Percentiles rank a stretch among this genome's conserved stretches.
phyloP scores from a whole-genome alignment of 106 monocot genomes.

The Dioscorea alata region DNA sequence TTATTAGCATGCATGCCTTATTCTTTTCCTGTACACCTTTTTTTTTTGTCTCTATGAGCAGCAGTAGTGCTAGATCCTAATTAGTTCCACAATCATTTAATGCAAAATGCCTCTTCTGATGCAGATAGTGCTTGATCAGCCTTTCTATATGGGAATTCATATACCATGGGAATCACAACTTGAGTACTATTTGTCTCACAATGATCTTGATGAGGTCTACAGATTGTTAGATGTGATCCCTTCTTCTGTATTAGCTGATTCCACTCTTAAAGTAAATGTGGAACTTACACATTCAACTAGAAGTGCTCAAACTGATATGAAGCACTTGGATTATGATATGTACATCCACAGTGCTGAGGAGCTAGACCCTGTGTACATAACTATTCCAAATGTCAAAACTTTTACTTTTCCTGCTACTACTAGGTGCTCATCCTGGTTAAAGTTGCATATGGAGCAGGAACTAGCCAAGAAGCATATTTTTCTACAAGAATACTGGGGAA shows the following conservation, averaged over 20 bases:
- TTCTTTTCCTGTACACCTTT: too few relatives aligned
- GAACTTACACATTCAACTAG: conserved; percentile 20
- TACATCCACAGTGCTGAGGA: conserved; percentile 48
- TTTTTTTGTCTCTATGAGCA: too few relatives aligned
- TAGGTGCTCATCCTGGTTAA: conserved; percentile 57
- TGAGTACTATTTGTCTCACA: conserved; percentile 65
- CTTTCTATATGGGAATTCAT: conserved; percentile 32
- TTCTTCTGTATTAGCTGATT: conserved; percentile 35
- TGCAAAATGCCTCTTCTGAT: conserved; percentile 11
- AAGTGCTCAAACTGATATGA: conserved; percentile 6
- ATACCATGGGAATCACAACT: conserved; percentile 82
- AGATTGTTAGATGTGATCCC: conserved; percentile 66
- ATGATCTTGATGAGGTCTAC: conserved; percentile 47
- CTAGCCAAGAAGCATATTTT: conserved; percentile 81
- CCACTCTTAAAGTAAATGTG: conserved; percentile 52
- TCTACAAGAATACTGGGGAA: conserved; percentile 74
- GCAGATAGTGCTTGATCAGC: conserved; percentile 88
- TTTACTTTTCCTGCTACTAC: conserved; percentile 35
- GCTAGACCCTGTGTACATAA: conserved; percentile 53
- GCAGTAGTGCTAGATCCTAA: too few relatives aligned
- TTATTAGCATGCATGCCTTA: too few relatives aligned
- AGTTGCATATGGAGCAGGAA: conserved; percentile 60
- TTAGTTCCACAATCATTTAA: too few relatives aligned
- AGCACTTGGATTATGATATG: conserved; percentile 21
- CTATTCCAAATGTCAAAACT: conserved; percentile 65